Conservation (phyloP, 306 rosid genomes). For the Vicia sativa region DNA sequence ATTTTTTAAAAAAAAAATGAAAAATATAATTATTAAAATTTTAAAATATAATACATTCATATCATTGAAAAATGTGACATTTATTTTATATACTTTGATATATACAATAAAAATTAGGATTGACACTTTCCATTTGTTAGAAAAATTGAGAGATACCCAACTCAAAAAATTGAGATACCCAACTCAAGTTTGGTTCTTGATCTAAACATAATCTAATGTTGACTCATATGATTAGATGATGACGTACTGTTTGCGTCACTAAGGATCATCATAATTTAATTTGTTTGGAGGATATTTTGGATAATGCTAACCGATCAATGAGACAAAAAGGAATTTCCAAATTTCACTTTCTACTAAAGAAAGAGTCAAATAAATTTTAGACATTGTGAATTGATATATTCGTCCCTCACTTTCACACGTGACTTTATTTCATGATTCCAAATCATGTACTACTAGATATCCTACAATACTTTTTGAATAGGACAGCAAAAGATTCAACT, state of each 20-base stretch:
- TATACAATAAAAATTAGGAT: too few species aligned
- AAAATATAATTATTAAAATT: too few species aligned
- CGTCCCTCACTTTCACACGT: constrained; percentile 29
- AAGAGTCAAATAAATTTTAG: constrained; percentile 32
- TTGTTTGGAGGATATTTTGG: background rate
- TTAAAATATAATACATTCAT: too few species aligned
- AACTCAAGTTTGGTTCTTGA: too few species aligned
- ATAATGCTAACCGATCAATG: background rate
- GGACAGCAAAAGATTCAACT: constrained; percentile 36
- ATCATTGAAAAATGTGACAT: too few species aligned
- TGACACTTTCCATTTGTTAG: too few species aligned
- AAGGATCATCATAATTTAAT: background rate
- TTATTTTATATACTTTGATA: too few species aligned
- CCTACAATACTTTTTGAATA: constrained; percentile 52
- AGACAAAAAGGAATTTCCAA: constrained; percentile 38
- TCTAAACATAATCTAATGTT: too few species aligned
- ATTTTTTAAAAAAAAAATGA: too few species aligned
- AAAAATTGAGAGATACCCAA: too few species aligned
- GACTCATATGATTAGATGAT: background rate
- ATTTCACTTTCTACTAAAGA: constrained; percentile 19
- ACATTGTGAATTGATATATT: constrained; percentile 18
- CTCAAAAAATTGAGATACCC: too few species aligned
- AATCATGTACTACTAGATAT: constrained; percentile 48
- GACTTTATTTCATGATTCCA: constrained; percentile 39
- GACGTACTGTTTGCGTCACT: background rate